Base-by-base conservation (phyloP, 805 yeast species). In the Sungouiella thailandica region DNA sequence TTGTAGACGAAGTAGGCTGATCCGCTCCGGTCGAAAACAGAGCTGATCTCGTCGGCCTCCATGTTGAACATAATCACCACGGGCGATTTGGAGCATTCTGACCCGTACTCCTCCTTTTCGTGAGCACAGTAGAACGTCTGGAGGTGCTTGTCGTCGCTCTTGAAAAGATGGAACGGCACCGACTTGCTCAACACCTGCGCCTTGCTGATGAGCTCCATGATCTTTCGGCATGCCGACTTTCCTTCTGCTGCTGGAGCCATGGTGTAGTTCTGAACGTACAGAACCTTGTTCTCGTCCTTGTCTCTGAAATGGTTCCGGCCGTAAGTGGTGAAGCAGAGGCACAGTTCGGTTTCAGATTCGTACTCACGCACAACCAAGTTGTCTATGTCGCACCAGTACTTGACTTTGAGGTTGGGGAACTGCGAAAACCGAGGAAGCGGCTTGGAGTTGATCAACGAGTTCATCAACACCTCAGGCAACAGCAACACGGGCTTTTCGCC, bases 161-260 rank as follows among this genome's bases (percentile, higher is more conserved):
- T 76, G 66, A 90, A 90, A 20, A 90, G 60, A 60, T 89, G 96
- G 59, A 89, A 87, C 3, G 96, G 89, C 30, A 87, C 83, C 1
- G 79, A 73, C 50, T 90, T 89, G 51, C 78, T 77, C 34, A 89
- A 65, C 14, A 86, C 72, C 40, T 76, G 77, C 0, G 95, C 83
- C 53, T 84, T 81, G 38, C 78, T 75, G 5, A 81, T 52, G 23
- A 78, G 59, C 32, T 76, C 78, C 22, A 80, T 68, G 24, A 83
- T 67, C 33, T 68, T 69, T 16, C 45, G 32, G 19, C 60, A 57
- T 12, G 38, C 40, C 3, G 33, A 14, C n/a, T 23, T 16, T 7
- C 43, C 25, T n/a, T 37, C 40, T 2, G 25, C 31, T n/a, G 20
- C 29, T 10, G 18, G 28, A 14, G 30, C 36, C 7, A 60, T 45